Evolutionary conservation across 2,329 filamentous ascomycete genomes (phyloP).

Genomic region (Aspergillus pseudoglaucus): DNA sequence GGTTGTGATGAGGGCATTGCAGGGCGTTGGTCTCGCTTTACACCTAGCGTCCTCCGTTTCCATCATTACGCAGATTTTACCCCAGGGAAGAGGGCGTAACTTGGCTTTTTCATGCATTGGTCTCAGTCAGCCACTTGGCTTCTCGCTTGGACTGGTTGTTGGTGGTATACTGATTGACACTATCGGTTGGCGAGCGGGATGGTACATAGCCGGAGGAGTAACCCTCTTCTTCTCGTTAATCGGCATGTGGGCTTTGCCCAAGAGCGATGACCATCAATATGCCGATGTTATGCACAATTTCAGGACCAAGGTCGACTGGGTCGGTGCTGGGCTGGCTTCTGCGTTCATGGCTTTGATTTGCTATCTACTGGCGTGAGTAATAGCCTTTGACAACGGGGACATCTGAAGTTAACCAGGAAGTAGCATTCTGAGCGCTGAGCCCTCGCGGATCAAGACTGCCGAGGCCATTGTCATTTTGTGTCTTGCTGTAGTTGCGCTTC

Average conservation of each 20-base stretch:
- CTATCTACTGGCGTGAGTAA: constrained; percentile 44
- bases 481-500: constrained; percentile 39
- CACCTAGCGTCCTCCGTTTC: constrained; percentile 45
- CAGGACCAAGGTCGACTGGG: constrained; percentile 46
- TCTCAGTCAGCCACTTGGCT: constrained; percentile 4
- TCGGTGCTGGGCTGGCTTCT: constrained; percentile 43
- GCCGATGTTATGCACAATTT: constrained; percentile 7
- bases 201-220: constrained; percentile 38
- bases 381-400: not conserved
- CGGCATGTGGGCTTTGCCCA: constrained; percentile 29
- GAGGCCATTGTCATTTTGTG: constrained; percentile 43
- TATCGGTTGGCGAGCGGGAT: constrained; percentile 44
- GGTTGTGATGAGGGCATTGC: constrained; percentile 43
- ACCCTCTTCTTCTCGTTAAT: constrained; percentile 29
- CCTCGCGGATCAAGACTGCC: constrained; percentile 36
- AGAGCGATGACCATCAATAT: constrained; percentile 22
- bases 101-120: constrained; percentile 37
- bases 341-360: constrained; percentile 45
- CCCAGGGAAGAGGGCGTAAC: constrained; percentile 40
- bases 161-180: constrained; percentile 34
- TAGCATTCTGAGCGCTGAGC: constrained; percentile 17
- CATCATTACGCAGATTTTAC: constrained; percentile 41
- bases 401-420: not conserved
- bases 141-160: constrained; percentile 1
- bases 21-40: constrained; percentile 42